Conservation (phyloP, 1,284 basidiomycete genomes). For the Trichosporon sp. region DNA sequence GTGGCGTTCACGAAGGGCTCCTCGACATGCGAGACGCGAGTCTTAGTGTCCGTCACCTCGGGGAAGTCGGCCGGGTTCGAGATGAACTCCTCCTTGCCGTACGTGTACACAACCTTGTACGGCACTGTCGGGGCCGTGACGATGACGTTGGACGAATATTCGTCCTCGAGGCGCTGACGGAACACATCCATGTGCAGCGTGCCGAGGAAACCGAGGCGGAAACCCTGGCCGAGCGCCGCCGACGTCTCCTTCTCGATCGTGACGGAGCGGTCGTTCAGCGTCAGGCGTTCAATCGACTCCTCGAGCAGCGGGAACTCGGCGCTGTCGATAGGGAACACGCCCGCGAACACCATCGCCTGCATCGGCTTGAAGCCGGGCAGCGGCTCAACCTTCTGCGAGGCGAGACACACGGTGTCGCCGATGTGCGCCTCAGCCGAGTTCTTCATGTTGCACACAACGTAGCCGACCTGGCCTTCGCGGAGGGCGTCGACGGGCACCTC, state of each 20-base stretch:
- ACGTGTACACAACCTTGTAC: constrained; percentile 75
- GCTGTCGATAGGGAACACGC: constrained; percentile 88
- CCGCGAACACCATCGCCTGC: constrained; percentile 96
- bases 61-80: constrained; percentile 93
- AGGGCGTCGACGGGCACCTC: constrained; percentile 68
- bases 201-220: constrained; percentile 89
- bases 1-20: constrained; percentile 70
- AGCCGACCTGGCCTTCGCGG: constrained; percentile 85
- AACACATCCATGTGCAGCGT: constrained; percentile 92
- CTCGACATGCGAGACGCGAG: constrained; percentile 67
- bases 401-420: constrained; percentile 84
- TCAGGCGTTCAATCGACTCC: constrained; percentile 78
- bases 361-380: constrained; percentile 89
- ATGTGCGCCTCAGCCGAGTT: constrained; percentile 71
- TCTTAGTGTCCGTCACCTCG: constrained; percentile 63
- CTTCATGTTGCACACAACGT: constrained; percentile 92
- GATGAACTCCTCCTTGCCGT: constrained; percentile 62
- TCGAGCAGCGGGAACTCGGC: constrained; percentile 90
- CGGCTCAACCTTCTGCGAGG: constrained; percentile 70
- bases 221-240: constrained; percentile 90
- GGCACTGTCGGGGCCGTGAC: constrained; percentile 91
- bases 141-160: constrained; percentile 85
- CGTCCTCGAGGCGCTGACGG: constrained; percentile 89
- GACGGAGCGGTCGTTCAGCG: constrained; percentile 55
- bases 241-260: constrained; percentile 90